Conservation (phyloP, 2,329 filamentous ascomycete species). For the Alternaria arbusti region DNA sequence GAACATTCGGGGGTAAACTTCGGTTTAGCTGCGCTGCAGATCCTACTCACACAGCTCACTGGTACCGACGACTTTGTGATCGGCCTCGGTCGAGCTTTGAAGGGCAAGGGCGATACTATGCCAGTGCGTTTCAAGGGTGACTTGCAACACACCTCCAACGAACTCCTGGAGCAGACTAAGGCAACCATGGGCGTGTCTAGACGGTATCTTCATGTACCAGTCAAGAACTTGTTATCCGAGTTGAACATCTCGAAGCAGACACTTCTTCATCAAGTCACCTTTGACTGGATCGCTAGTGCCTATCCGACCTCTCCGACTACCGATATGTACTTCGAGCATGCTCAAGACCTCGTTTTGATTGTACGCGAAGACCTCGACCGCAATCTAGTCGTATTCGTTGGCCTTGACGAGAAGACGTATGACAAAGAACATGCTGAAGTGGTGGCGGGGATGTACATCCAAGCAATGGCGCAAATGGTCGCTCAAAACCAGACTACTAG, state of each 20-base stretch:
- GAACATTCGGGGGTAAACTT: background rate
- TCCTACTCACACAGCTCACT: slow-evolving; percentile 2
- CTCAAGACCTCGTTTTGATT: background rate
- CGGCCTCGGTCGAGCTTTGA: background rate
- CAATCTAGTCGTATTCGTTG: background rate
- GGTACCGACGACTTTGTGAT: slow-evolving; percentile 4
- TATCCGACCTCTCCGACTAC: background rate
- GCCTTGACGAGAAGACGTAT: background rate
- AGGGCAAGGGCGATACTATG: background rate
- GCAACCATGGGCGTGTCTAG: background rate
- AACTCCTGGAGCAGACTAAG: background rate
- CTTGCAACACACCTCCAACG: background rate
- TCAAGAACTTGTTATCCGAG: background rate
- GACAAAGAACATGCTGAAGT: background rate
- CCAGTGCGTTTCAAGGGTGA: background rate
- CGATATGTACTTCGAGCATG: background rate
- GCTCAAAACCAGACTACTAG: background rate
- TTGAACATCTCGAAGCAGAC: background rate
- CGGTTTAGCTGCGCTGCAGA: slow-evolving; percentile 1
- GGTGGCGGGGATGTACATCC: background rate
- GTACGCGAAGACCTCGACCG: background rate
- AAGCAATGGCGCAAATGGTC: background rate
- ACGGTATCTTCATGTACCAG: background rate
- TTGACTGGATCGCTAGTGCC: background rate
- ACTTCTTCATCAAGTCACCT: background rate